Evolutionary conservation across 2,329 filamentous ascomycete genomes (phyloP).

Genomic region (Pestalotiopsis sp.): DNA sequence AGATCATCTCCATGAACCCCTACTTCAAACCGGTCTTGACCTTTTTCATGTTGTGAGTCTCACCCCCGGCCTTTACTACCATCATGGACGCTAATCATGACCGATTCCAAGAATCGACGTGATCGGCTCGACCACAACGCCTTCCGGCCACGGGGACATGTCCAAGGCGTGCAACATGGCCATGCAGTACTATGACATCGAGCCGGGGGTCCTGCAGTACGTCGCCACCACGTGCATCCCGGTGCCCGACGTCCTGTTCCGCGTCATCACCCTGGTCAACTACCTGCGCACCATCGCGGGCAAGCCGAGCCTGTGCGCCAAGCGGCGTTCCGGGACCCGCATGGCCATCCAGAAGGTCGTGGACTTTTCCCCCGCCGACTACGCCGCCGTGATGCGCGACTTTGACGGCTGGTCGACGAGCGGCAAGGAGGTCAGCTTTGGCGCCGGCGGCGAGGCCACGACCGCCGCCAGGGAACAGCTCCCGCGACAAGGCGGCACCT

Average conservation of each 20-base stretch:
- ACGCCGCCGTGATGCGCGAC: conserved; percentile 12
- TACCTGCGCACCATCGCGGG: conserved; percentile 13
- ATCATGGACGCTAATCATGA: background rate
- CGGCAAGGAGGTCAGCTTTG: conserved; percentile 14
- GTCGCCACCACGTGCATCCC: conserved; percentile 13
- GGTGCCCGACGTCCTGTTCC: conserved; percentile 14
- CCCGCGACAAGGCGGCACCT: background rate
- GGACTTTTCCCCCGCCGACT: conserved; percentile 11
- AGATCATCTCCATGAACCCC: conserved; percentile 12
- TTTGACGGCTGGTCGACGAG: conserved; percentile 13
- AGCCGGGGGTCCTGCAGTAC: conserved; percentile 11
- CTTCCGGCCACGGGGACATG: conserved; percentile 13
- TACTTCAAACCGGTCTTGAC: conserved; percentile 16
- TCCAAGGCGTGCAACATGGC: conserved; percentile 14
- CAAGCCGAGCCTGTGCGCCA: background rate
- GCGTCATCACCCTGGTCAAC: conserved; percentile 15
- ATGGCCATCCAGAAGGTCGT: conserved; percentile 15
- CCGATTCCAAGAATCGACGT: conserved; percentile 12
- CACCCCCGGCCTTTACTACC: background rate
- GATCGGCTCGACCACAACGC: conserved; percentile 14
- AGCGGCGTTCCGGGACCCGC: conserved; percentile 11
- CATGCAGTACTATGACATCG: conserved; percentile 15
- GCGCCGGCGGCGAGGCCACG: background rate
- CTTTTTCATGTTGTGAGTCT: conserved; percentile 14
- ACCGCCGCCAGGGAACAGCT: background rate